Base-by-base conservation (phyloP, 768 basidiomycete species). In the Boletus fagicola region DNA sequence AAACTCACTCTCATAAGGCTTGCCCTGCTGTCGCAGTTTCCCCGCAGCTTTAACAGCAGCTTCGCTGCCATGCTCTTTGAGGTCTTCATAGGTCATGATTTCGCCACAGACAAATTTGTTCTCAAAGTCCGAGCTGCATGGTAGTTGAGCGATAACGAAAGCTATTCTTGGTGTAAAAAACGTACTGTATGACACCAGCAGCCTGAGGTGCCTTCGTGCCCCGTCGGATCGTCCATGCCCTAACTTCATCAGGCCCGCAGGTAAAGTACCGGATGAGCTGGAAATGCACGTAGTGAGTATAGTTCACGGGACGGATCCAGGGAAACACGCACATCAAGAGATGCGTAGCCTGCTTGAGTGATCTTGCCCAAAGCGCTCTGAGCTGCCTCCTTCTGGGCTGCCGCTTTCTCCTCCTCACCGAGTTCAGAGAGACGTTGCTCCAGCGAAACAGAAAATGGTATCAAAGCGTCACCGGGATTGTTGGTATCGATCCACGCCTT, bases 21-120 rank as follows among this genome's bases (percentile, higher is more conserved):
- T 98, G 62, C 96, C 96, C 72, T 97, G 94, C 69, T 98, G 96
- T 69, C 92, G 79, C 54, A 94, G 81, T 77, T 95, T 97, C 33
- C 96, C 96, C 18, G 90, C 92, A 24, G 94, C 92, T 75, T 98
- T 98, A 68, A 97, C 95, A 18, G 90, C 85, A 8, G 83, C 61
- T 77, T 99, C 97, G 59, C 88, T 89, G 12, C 94, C 95, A 64
- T 94, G 78, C 73, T 97, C 94, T 67, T 88, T 88, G 58, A 99
- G 78, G 73, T 98, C 97, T 0, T 86, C 85, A 66, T 86, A 97
- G 1, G 85, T 68, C 94, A 98, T 96, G 70, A 98, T 96, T 75
- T 98, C 96, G 73, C 94, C 94, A 61, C 94, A 97, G 24, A 98
- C 90, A 65, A 97, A 97, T 76, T 97, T 95, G 75, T 96, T 92